Conservation (phyloP, 768 basidiomycete species). For the Auriculariales sp. region DNA sequence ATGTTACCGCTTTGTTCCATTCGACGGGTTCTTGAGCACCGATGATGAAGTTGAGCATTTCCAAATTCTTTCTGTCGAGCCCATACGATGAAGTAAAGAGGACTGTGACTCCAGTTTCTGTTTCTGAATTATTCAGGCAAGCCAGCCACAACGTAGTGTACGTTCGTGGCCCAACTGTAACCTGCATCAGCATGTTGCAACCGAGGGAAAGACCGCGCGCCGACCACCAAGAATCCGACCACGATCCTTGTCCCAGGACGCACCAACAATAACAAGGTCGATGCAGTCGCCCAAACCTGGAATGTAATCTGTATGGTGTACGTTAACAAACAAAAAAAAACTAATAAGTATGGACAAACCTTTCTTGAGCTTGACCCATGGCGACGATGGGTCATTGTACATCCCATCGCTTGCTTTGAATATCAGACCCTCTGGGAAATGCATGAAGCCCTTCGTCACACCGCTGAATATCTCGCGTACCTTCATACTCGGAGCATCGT, state of each 20-base stretch:
- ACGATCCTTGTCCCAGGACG: conserved; percentile 65
- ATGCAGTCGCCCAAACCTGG: conserved; percentile 68
- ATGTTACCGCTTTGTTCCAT: conserved; percentile 6
- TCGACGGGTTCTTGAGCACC: conserved; percentile 26
- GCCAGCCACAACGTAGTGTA: conserved; percentile 77
- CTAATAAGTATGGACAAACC: conserved; percentile 4
- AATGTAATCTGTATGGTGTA: conserved; percentile 52
- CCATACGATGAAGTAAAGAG: conserved; percentile 74
- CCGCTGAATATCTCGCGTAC: conserved; percentile 13
- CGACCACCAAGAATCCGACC: conserved; percentile 63
- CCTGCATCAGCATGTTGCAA: conserved; percentile 2
- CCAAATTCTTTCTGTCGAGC: conserved; percentile 46
- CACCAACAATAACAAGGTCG: conserved; percentile 67
- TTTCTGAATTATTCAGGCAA: conserved; percentile 26
- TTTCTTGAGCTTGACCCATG: conserved; percentile 66
- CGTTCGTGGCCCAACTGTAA: conserved; percentile 49
- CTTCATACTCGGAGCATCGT: conserved; percentile 37
- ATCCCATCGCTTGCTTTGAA: conserved; percentile 56
- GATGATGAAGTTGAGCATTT: conserved; percentile 56
- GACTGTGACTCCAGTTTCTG: conserved; percentile 13
- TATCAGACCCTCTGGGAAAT: conserved; percentile 33
- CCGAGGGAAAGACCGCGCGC: conserved; percentile 8
- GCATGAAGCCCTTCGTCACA: neutral
- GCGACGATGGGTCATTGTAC: conserved; percentile 49
- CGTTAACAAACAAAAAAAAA: no score